These are phyloP conservation scores for Litchi chinensis DNA, from an alignment of 345 rosid species.

Conservation along the genomic window DNA sequence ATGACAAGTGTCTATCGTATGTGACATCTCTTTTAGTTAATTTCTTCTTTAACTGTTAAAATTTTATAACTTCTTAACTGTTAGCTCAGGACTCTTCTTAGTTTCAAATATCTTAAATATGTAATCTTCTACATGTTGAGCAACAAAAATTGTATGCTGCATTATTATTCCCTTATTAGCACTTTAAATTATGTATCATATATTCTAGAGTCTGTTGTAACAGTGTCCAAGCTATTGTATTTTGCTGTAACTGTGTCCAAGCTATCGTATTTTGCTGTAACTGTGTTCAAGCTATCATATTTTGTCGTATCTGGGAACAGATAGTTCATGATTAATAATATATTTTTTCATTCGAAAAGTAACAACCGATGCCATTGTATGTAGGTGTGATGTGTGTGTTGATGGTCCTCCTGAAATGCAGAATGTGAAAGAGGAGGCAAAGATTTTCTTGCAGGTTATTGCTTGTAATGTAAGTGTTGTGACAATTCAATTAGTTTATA, in stretches of 20 bases:
- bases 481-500: neutral
- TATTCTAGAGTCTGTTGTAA: neutral
- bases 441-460: constrained; percentile 63
- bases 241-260: no score
- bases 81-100: neutral
- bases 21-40: constrained; percentile 15
- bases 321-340: neutral
- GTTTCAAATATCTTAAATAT: neutral
- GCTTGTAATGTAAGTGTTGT: constrained; percentile 47
- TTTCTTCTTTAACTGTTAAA: neutral
- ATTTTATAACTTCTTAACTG: neutral
- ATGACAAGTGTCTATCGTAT: constrained; percentile 68
- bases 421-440: constrained; percentile 72
- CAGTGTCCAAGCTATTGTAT: neutral
- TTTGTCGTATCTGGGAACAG: neutral
- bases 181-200: neutral
- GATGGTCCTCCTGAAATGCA: constrained; percentile 67
- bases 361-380: constrained; percentile 12
- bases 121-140: neutral
- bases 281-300: no score
- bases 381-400: constrained; percentile 84
- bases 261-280: no score
- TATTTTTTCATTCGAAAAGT: neutral
- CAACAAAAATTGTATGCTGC: neutral
- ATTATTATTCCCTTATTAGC: neutral